These are phyloP conservation scores for Wickerhamiella brachini DNA, from an alignment of 805 yeast species.

Conservation along the genomic window DNA sequence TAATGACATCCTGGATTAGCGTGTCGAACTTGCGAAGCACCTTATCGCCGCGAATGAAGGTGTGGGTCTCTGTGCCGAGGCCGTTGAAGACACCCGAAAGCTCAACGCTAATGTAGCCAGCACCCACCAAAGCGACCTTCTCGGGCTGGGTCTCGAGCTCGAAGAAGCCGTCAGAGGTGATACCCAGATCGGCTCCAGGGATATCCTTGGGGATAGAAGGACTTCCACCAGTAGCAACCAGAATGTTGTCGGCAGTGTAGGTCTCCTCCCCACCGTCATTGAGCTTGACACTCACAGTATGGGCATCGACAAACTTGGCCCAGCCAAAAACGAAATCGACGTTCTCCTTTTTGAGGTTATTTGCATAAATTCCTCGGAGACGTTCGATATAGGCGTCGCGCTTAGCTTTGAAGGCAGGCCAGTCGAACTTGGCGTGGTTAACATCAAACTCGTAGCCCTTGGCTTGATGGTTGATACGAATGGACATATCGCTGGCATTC, in stretches of 20 bases:
- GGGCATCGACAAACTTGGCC: conserved; percentile 49
- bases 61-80: conserved; percentile 71
- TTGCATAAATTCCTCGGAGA: conserved; percentile 84
- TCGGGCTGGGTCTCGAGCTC: conserved; percentile 71
- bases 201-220: conserved; percentile 58
- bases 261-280: conserved; percentile 43
- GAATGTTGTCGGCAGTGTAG: conserved; percentile 67
- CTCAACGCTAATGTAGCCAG: conserved; percentile 95
- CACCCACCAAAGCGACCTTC: conserved; percentile 89
- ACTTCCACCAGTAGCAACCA: conserved; percentile 89
- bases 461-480: conserved; percentile 50
- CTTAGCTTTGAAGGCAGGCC: conserved; percentile 70
- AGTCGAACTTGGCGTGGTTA: conserved; percentile 51
- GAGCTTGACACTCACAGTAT: conserved; percentile 61
- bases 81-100: conserved; percentile 88
- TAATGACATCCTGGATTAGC: conserved; percentile 61
- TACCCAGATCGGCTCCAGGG: conserved; percentile 74
- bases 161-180: conserved; percentile 85
- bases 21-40: conserved; percentile 82
- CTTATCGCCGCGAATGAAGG: conserved; percentile 82
- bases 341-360: conserved; percentile 75
- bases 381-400: conserved; percentile 85
- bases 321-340: conserved; percentile 79
- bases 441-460: conserved; percentile 69
- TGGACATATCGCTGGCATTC: conserved; percentile 88